Evolutionary conservation across 2,329 filamentous ascomycete species (phyloP), one percentile per base, ranked within the genome.

Genomic region (Phyllosticta citriasiana): DNA sequence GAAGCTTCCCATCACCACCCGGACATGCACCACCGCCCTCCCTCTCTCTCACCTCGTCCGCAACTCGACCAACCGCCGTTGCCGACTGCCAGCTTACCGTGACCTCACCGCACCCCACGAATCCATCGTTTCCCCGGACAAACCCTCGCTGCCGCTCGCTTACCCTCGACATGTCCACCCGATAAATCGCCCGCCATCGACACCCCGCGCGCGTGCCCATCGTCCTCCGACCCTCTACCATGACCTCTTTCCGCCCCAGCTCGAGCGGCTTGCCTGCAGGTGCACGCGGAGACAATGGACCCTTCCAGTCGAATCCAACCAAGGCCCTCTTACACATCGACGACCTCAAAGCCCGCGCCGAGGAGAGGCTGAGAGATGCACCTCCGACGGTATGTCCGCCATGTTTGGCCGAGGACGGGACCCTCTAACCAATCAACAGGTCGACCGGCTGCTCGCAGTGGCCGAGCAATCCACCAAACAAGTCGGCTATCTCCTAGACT

Each of bases 401-500:
- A 14, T 55, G 12, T 47, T 47, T 47, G 40, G 40, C 25, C 22
- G 26, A 14, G 55, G 52, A 47, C 7, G 7, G 50, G 52, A 19
- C 16, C 40, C 40, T 47, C 40, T 47, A 47, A 47, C 52, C 52
- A 30, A 19, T 22, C 19, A 47, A 50, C 33, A 77, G 75, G 73
- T 77, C 62, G 69, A 67, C 33, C 68, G 70, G 51, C 69, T 81
- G 19, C 67, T 81, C 24, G 70, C 72, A 6, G 64, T 67, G 8
- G 79, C 79, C 50, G 73, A 75, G 35, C 66, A 66, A 10, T 73
- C 75, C 59, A 72, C 79, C 62, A 71, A 67, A 50, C 71, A 72
- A 54, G 87, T 89, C 47, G 82, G 85, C 64, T 82, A 81, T 58
- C 78, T 80, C 61, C 67, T 85, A 62, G 65, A 83, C 63, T 87